Evolutionary conservation across 2,329 filamentous ascomycete species (phyloP).

Genomic region (Diaporthe vaccinii): DNA sequence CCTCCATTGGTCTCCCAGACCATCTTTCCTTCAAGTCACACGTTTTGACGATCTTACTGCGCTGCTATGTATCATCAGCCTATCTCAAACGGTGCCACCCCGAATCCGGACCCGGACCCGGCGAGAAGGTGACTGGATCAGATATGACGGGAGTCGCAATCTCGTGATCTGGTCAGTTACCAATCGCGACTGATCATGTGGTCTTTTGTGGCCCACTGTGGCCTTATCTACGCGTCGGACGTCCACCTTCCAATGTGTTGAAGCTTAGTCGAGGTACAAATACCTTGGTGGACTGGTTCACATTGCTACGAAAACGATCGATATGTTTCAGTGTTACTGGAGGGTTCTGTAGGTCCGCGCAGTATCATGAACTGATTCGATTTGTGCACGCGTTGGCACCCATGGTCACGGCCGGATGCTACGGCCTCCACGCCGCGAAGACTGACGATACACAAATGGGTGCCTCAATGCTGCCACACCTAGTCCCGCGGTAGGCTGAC

Average conservation of each 20-base stretch:
- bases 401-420: neutral
- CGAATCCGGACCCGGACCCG: neutral
- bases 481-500: neutral
- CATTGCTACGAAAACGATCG: neutral
- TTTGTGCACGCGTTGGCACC: too few species aligned
- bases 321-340: neutral
- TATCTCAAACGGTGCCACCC: neutral
- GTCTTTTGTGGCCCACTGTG: neutral
- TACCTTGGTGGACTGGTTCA: too few species aligned
- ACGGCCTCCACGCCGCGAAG: neutral
- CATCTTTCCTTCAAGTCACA: neutral
- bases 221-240: neutral
- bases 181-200: neutral
- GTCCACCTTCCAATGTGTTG: neutral
- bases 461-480: neutral
- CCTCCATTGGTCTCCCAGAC: fast-evolving
- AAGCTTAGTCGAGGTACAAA: neutral
- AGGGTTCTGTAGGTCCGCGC: neutral
- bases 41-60: neutral
- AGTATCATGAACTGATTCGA: neutral
- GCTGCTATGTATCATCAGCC: neutral
- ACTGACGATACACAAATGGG: neutral
- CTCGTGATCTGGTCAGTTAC: neutral
- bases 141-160: neutral
- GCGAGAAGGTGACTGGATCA: neutral